Percentiles rank a stretch among this genome's conserved stretches.
Conservation (phyloP, 345 rosid genomes). For the Euclidium syriacum region DNA sequence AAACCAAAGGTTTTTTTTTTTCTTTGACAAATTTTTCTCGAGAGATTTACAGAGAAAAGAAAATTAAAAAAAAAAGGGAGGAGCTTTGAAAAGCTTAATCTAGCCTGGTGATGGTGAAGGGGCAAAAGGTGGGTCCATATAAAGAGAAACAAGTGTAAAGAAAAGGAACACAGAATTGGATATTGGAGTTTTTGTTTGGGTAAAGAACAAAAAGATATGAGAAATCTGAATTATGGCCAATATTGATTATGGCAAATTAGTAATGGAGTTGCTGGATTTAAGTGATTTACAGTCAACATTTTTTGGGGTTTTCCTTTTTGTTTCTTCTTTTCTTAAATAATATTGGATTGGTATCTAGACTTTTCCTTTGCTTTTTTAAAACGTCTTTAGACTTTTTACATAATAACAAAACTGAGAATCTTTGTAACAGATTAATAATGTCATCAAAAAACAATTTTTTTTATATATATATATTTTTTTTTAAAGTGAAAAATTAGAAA, state of each 20-base stretch:
- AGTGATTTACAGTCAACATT: slow-evolving; percentile 35
- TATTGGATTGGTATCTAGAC: neutral
- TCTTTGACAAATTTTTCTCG: neutral
- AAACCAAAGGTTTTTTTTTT: neutral
- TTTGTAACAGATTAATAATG: neutral
- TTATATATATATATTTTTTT: no score
- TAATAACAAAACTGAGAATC: neutral
- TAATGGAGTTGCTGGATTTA: slow-evolving; percentile 22
- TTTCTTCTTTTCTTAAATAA: neutral
- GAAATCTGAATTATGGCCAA: neutral
- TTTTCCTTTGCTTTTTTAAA: neutral
- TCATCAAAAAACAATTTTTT: no score
- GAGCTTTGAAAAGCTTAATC: neutral
- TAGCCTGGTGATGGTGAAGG: slow-evolving; percentile 27
- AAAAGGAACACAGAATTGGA: neutral
- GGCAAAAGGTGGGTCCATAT: slow-evolving; percentile 15
- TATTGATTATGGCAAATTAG: neutral
- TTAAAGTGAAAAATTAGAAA: no score
- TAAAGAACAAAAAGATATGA: neutral
- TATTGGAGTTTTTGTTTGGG: neutral
- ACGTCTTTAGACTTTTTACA: neutral
- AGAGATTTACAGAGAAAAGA: neutral
- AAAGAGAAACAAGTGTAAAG: slow-evolving; percentile 10
- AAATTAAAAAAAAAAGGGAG: neutral
- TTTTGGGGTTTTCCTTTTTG: slow-evolving; percentile 10